Evolutionary conservation across 306 rosid genomes (phyloP), one percentile per base, ranked within the genome.

Genomic region (Corylus heterophylla): DNA sequence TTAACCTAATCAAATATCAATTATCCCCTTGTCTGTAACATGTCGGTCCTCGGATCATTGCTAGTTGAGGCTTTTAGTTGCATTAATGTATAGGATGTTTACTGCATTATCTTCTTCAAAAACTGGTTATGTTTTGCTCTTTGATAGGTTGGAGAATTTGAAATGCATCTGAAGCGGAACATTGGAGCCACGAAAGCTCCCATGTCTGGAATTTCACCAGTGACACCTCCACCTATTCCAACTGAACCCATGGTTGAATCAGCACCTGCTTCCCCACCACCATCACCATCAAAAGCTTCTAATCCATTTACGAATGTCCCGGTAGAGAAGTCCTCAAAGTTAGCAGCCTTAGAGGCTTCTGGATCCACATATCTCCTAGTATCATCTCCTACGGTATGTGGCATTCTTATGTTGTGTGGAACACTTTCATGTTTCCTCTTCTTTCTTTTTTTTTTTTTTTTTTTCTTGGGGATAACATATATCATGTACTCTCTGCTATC

Each of bases 121-220:
- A 62, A 77, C 79, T 75, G 76, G 54, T 59, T 54, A 81, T 47
- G 49, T 71, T 22, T 55, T 75, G 56, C 76, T 63, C 64, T 86
- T 76, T 80, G 56, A 78, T 79, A 96, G 99, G 87, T 96, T 80
- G 99, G 99, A 78, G 98, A 91, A 79, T 95, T 95, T 83, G 96
- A 95, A 86, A 91, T 95, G 99, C 95, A 93, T 85, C 83, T 95
- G 76, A 95, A 90, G 93, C 88, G 99, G 59, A 93, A 89, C 71
- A 58, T 93, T 82, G 99, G 93, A 82, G 97, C 83, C 68, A 85
- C 85, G 51, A 77, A 49, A 71, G 78, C 90, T 83, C 93, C 96
- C 12, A 64, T 89, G 78, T 88, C 98, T 44, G 78, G 78, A 86
- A 90, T 93, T 86, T 93, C 94, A 13, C 97, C 96, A 49, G 82